phyloP scores from a whole-genome alignment of 306 rosid species.

The Cicer judaicum region DNA sequence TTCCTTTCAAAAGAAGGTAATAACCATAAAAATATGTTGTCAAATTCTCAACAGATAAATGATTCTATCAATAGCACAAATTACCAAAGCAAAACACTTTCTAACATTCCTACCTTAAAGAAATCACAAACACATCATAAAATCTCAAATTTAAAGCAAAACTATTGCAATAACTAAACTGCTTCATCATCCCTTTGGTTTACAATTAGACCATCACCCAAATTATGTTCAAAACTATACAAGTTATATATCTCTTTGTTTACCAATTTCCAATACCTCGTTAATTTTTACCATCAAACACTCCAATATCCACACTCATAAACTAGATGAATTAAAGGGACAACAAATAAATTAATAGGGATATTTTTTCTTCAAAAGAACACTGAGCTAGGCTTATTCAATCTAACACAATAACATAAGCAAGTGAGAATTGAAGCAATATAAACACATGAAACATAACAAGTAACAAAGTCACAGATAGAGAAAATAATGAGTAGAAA shows the following conservation, averaged over 20 bases:
- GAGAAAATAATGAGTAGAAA: background rate
- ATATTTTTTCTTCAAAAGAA: background rate
- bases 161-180: background rate
- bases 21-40: background rate
- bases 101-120: background rate
- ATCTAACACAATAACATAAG: background rate
- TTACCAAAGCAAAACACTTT: slow-evolving; percentile 18
- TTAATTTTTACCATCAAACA: slow-evolving; percentile 9
- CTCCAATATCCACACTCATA: background rate
- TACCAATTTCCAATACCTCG: slow-evolving; percentile 20
- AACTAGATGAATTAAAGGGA: slow-evolving; percentile 16
- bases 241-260: background rate
- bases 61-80: slow-evolving; percentile 4
- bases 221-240: background rate
- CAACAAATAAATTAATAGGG: slow-evolving; percentile 6
- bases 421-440: slow-evolving; percentile 8
- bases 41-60: slow-evolving; percentile 10
- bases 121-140: slow-evolving; percentile 14
- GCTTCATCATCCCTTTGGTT: too few relatives aligned
- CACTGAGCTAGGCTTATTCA: background rate
- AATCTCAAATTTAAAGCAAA: slow-evolving; percentile 38
- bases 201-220: slow-evolving; percentile 16
- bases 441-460: slow-evolving; percentile 19
- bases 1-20: background rate
- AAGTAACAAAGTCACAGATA: slow-evolving; percentile 1